These are phyloP conservation scores for Chaetoceros muelleri DNA, from an alignment of 108 stramenopile genomes.

Conservation along the genomic window DNA sequence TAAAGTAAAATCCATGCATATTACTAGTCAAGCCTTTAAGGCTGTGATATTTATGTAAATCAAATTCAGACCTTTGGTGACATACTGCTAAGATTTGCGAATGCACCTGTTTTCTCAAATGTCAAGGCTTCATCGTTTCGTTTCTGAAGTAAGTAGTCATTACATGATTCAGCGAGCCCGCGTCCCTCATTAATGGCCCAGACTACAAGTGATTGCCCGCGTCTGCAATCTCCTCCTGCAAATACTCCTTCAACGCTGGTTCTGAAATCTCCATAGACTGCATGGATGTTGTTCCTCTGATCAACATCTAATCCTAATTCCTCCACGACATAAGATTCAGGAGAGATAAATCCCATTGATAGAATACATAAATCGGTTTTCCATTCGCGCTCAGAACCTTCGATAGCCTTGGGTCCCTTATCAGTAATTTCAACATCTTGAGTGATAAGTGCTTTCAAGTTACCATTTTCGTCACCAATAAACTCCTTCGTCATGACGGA, in stretches of 20 bases:
- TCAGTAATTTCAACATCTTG: conserved; percentile 87
- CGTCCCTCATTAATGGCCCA: conserved; percentile 99
- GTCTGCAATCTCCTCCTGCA: conserved; percentile 95
- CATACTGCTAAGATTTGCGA: conserved; percentile 79
- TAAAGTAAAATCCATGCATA: too few relatives aligned
- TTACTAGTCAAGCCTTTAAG: too few relatives aligned
- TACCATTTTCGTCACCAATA: conserved; percentile 83
- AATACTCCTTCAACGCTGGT: conserved; percentile 93
- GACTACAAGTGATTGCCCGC: conserved; percentile 94
- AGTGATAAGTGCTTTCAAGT: conserved; percentile 90
- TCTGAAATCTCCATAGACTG: conserved; percentile 91
- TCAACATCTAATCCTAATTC: conserved; percentile 80
- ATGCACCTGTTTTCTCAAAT: conserved; percentile 40
- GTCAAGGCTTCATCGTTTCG: conserved; percentile 35
- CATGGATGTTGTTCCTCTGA: conserved; percentile 93
- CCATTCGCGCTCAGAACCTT: conserved; percentile 90
- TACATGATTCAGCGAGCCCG: conserved; percentile 81
- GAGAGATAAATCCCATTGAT: conserved; percentile 96
- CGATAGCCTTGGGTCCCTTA: conserved; percentile 62
- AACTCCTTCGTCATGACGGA: conserved; percentile 95
- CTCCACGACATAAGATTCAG: conserved; percentile 74
- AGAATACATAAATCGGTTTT: conserved; percentile 85
- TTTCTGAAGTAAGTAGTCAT: conserved; percentile 74
- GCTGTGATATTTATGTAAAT: too few relatives aligned
- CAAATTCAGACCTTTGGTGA: conserved; percentile 46